Conservation (phyloP, 23 red algal species). For the Gracilaria caudata region DNA sequence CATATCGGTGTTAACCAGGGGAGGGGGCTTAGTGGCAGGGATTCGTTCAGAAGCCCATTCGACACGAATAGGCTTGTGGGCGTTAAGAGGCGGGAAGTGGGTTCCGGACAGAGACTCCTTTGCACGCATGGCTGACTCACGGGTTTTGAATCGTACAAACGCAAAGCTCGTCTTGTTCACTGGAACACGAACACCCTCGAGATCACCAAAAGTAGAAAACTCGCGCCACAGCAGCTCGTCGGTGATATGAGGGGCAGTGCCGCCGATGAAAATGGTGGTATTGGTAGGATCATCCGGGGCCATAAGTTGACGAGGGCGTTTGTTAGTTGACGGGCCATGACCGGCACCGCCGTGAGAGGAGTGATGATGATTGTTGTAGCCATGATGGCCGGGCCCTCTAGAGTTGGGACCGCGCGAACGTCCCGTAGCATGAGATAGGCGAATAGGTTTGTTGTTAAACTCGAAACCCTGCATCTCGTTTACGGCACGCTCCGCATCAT, state of each 20-base stretch:
- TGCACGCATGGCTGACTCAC: slow-evolving; percentile 53
- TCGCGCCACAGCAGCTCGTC: slow-evolving; percentile 70
- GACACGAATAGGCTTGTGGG: slow-evolving; percentile 67
- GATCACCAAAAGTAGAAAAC: slow-evolving; percentile 71
- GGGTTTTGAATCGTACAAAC: slow-evolving; percentile 72
- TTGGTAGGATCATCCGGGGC: slow-evolving; percentile 70
- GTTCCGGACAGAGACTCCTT: slow-evolving; percentile 70
- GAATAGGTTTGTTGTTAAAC: slow-evolving; percentile 74
- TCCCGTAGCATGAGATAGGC: slow-evolving; percentile 66
- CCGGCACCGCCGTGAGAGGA: slow-evolving; percentile 26
- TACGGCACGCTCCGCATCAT: slow-evolving; percentile 77
- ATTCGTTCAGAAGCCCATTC: slow-evolving; percentile 75
- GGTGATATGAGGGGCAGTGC: slow-evolving; percentile 67
- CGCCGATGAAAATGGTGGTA: slow-evolving; percentile 72
- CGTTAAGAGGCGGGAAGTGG: slow-evolving; percentile 60
- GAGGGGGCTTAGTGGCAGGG: slow-evolving; percentile 49
- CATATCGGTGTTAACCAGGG: slow-evolving; percentile 26
- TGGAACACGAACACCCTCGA: slow-evolving; percentile 72
- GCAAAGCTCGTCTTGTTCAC: slow-evolving; percentile 80
- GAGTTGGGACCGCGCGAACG: slow-evolving; percentile 28
- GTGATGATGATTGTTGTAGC: slow-evolving; percentile 30
- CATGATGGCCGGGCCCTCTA: slow-evolving; percentile 8
- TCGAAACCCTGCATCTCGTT: slow-evolving; percentile 76
- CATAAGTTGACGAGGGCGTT: slow-evolving; percentile 71
- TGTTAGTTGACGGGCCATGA: slow-evolving; percentile 50